These are phyloP conservation scores for Lathyrus tuberosus DNA, from an alignment of 306 rosid genomes.

Conservation along the genomic window DNA sequence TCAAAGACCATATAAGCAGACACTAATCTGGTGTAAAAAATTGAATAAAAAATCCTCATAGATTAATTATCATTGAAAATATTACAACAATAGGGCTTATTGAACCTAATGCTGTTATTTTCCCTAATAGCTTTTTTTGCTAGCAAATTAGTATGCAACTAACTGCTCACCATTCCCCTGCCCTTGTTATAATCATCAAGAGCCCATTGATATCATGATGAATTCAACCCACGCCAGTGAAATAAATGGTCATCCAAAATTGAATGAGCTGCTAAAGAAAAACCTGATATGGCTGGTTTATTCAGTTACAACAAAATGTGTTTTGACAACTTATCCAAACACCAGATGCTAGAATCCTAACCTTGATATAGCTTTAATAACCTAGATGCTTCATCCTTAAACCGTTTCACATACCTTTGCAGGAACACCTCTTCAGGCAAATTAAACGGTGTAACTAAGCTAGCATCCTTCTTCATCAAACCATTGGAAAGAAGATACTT, in stretches of 20 bases:
- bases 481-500: conserved; percentile 44
- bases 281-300: neutral
- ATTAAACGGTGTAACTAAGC: conserved; percentile 12
- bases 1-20: neutral
- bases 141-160: neutral
- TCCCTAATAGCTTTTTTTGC: no score
- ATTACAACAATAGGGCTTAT: no score
- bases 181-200: neutral
- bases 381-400: conserved; percentile 7
- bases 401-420: conserved; percentile 34
- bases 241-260: no score
- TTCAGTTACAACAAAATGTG: neutral
- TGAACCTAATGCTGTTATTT: no score
- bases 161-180: neutral
- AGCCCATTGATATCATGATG: neutral
- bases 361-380: conserved; percentile 28
- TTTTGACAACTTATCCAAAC: neutral
- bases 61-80: no score
- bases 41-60: no score
- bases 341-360: neutral
- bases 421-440: conserved; percentile 32
- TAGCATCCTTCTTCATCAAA: conserved; percentile 34
- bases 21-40: neutral
- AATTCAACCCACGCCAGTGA: no score
- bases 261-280: no score